phyloP scores from a whole-genome alignment of 805 yeast species.

The Yamadazyma endophytica region DNA sequence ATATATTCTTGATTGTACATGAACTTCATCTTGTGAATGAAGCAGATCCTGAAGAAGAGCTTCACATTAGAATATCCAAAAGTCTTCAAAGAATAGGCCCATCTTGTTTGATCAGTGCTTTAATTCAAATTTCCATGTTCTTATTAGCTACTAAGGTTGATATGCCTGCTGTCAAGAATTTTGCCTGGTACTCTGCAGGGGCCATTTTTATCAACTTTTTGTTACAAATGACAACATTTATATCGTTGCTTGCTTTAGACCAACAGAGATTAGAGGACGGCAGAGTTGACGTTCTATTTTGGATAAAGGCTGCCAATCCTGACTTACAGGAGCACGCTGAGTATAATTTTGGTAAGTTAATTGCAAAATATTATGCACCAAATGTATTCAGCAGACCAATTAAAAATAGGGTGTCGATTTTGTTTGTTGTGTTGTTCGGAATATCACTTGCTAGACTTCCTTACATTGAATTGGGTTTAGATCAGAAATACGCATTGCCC shows the following conservation, averaged over 20 bases:
- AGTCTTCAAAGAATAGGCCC: constrained; percentile 81
- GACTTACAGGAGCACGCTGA: constrained; percentile 13
- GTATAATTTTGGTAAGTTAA: constrained; percentile 26
- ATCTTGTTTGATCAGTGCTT: constrained; percentile 71
- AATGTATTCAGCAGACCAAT: constrained; percentile 46
- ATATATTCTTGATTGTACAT: constrained; percentile 81
- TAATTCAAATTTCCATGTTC: constrained; percentile 78
- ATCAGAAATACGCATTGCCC: constrained; percentile 87
- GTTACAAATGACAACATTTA: constrained; percentile 78
- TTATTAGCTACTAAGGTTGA: constrained; percentile 72
- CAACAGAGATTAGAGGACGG: constrained; percentile 56
- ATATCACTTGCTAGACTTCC: constrained; percentile 70
- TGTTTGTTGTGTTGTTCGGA: constrained; percentile 63
- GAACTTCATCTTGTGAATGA: constrained; percentile 59
- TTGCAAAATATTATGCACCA: constrained; percentile 55
- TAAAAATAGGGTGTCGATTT: constrained; percentile 44
- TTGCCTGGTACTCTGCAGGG: constrained; percentile 86
- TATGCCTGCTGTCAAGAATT: constrained; percentile 96
- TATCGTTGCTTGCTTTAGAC: constrained; percentile 66
- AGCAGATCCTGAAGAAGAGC: constrained; percentile 45
- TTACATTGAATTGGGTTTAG: constrained; percentile 69
- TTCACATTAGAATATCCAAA: constrained; percentile 57
- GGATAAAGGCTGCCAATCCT: constrained; percentile 24
- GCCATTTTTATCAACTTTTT: constrained; percentile 75
- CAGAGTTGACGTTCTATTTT: constrained; percentile 61